These are phyloP conservation scores for Avicennia marina DNA, from an alignment of 257 asterid genomes.

Conservation along the genomic window DNA sequence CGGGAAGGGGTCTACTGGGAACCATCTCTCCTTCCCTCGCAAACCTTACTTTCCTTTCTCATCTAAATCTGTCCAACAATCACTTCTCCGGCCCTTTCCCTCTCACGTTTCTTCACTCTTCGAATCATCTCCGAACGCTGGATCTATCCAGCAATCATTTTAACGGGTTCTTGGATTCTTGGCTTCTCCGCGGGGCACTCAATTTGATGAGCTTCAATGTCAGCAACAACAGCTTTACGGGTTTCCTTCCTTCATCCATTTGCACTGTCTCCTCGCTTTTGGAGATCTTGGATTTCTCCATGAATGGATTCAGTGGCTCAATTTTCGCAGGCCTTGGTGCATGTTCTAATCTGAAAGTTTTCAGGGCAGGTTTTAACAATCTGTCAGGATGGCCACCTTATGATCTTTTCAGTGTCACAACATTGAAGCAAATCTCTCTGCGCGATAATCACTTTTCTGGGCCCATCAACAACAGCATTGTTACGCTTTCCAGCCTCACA, in stretches of 20 bases:
- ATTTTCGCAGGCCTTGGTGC: conserved; percentile 15
- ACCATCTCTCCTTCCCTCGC: conserved; percentile 16
- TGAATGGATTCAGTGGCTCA: conserved; percentile 29
- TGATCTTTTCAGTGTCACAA: conserved; percentile 22
- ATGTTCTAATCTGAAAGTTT: conserved; percentile 23
- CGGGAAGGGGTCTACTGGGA: conserved; percentile 7
- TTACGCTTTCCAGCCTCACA: conserved; percentile 21
- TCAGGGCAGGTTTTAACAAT: conserved; percentile 40
- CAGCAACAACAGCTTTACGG: conserved; percentile 39
- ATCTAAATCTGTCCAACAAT: too few relatives aligned
- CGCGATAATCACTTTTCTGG: conserved; percentile 38
- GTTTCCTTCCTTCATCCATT: conserved; percentile 30
- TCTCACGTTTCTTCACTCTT: too few relatives aligned
- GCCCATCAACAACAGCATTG: conserved; percentile 21
- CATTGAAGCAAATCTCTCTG: conserved; percentile 31
- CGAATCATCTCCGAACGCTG: too few relatives aligned
- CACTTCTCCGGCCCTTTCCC: too few relatives aligned
- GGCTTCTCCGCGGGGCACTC: background rate
- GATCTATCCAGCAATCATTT: conserved; percentile 33
- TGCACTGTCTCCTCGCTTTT: conserved; percentile 24
- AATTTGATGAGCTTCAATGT: conserved; percentile 29
- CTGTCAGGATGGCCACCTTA: conserved; percentile 35
- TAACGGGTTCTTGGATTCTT: conserved; percentile 9
- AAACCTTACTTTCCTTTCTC: conserved; percentile 26
- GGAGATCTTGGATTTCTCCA: conserved; percentile 34